phyloP scores from a whole-genome alignment of 345 rosid species.

The Odontarrhena argentea region DNA sequence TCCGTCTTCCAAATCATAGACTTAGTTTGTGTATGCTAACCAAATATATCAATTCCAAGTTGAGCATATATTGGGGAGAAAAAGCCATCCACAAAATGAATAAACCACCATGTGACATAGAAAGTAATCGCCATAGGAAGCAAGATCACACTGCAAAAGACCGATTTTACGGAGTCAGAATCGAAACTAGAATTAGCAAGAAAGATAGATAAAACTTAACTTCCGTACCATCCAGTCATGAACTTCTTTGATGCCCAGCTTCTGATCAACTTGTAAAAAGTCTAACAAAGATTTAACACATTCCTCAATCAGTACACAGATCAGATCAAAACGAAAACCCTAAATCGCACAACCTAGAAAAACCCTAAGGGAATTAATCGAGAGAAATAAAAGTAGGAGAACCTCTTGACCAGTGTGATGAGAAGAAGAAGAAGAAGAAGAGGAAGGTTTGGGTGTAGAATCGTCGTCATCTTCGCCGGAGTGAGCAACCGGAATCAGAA shows the following conservation, averaged over 20 bases:
- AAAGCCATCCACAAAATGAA: constrained; percentile 96
- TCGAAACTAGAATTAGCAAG: constrained; percentile 5
- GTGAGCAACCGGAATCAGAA: constrained; percentile 79
- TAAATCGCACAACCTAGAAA: constrained; percentile 27
- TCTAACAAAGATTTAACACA: constrained; percentile 42
- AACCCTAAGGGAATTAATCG: constrained; percentile 12
- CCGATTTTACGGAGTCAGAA: constrained; percentile 38
- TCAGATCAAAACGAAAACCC: constrained; percentile 2
- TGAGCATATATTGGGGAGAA: constrained; percentile 95
- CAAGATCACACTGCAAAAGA: constrained; percentile 78
- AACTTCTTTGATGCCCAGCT: constrained; percentile 99
- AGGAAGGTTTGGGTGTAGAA: constrained; percentile 60
- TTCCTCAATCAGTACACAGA: not conserved
- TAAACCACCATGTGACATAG: constrained; percentile 99
- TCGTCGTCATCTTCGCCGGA: constrained; percentile 45
- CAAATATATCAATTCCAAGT: constrained; percentile 91
- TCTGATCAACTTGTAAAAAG: constrained; percentile 80
- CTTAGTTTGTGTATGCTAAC: constrained; percentile 46
- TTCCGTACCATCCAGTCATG: constrained; percentile 99
- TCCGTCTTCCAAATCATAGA: not conserved
- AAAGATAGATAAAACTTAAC: constrained; percentile 1
- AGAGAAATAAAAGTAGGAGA: not conserved
- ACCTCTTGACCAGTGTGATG: constrained; percentile 93
- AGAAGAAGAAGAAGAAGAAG: constrained; percentile 67
- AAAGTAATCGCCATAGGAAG: constrained; percentile 94